Percentiles rank a stretch among this genome's conserved stretches.
These are phyloP conservation scores for Russula foetens DNA, from an alignment of 768 basidiomycete species.

Conservation along the genomic window DNA sequence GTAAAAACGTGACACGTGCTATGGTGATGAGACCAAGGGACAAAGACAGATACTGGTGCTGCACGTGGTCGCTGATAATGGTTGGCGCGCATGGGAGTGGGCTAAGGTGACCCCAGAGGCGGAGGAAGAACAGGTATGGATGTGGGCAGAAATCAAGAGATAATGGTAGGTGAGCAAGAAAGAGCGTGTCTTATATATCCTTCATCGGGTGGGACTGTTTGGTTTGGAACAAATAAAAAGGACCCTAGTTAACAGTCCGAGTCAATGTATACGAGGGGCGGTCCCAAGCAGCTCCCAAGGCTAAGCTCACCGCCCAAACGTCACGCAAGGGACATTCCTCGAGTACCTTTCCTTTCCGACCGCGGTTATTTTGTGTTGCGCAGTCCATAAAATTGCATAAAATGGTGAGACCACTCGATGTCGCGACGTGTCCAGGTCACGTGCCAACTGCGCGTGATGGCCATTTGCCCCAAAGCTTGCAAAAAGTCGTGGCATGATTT, in stretches of 20 bases:
- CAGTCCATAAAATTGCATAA: slow-evolving; percentile 1
- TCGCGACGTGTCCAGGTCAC: not conserved
- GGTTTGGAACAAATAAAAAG: slow-evolving; percentile 16
- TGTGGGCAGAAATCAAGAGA: not conserved
- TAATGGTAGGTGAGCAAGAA: not conserved
- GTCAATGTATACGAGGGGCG: not conserved
- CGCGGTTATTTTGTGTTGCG: slow-evolving; percentile 1
- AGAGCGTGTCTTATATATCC: slow-evolving; percentile 16
- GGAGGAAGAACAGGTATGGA: not conserved
- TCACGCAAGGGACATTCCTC: not conserved
- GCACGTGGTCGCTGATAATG: not conserved
- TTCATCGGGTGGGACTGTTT: slow-evolving; percentile 16
- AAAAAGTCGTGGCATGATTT: not conserved
- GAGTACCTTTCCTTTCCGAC: not conserved
- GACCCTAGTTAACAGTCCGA: not conserved
- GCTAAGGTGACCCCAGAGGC: not conserved
- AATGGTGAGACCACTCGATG: not conserved
- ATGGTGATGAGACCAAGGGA: not conserved
- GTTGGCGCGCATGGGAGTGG: not conserved
- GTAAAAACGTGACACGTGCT: not conserved
- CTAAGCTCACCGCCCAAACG: not conserved
- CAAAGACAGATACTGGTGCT: not conserved
- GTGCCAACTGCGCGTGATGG: slow-evolving; percentile 8
- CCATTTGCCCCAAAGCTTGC: not conserved
- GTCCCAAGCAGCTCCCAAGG: not conserved